Evolutionary conservation across 2,329 filamentous ascomycete genomes (phyloP).

Genomic region (Xylaria sp.): DNA sequence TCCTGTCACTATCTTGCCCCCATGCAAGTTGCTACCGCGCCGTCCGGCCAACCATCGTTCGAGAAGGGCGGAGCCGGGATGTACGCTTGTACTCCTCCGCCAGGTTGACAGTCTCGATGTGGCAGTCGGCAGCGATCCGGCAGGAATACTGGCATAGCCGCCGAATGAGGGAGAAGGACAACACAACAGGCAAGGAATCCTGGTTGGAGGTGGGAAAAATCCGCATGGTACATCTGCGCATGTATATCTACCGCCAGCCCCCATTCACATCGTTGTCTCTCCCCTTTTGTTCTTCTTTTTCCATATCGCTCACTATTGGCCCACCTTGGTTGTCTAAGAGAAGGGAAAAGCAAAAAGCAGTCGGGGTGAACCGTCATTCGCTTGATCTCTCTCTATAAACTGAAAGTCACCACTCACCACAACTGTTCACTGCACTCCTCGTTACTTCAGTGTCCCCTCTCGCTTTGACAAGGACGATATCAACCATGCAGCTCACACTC

Average conservation of each 20-base stretch:
- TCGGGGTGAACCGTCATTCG: conserved; percentile 43
- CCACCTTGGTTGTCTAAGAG: conserved; percentile 18
- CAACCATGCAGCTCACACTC: conserved; percentile 48
- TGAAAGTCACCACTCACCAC: conserved; percentile 6
- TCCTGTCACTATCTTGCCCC: not conserved
- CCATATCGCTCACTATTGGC: conserved; percentile 19
- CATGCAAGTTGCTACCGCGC: conserved; percentile 25
- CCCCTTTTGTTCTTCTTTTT: conserved; percentile 11
- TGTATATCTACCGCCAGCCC: conserved; percentile 25
- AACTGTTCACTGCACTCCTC: conserved; percentile 20
- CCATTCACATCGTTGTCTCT: conserved; percentile 7
- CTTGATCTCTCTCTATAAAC: conserved; percentile 41
- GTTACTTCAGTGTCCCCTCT: conserved; percentile 23
- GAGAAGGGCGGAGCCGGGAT: conserved; percentile 38
- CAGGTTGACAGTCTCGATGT: conserved; percentile 39
- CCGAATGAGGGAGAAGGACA: conserved; percentile 29
- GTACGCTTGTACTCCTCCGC: conserved; percentile 38
- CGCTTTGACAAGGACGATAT: conserved; percentile 30
- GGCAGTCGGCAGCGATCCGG: conserved; percentile 29
- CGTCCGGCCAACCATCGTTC: conserved; percentile 27
- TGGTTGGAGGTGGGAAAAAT: conserved; percentile 16
- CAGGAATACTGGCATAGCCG: conserved; percentile 30
- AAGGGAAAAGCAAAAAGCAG: conserved; percentile 36
- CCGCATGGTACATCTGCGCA: conserved; percentile 13
- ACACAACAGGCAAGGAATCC: conserved; percentile 31